Conservation (phyloP, 2,329 filamentous ascomycete species). For the Pseudogymnoascus sp. region DNA sequence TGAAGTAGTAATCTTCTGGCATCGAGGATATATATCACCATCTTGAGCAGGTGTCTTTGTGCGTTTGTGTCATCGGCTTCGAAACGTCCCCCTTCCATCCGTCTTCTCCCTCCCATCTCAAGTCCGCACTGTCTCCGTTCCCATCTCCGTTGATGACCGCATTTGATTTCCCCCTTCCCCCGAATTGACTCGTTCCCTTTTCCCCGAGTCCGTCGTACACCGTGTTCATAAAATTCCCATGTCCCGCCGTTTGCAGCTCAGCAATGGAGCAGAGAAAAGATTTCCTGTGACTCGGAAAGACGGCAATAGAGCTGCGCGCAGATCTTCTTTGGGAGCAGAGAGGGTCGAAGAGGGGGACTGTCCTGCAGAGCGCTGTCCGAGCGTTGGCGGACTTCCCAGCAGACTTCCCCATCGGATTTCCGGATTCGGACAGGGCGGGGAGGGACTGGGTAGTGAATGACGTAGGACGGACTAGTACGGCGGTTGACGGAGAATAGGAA, state of each 20-base stretch:
- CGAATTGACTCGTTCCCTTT: too few species aligned
- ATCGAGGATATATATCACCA: not conserved
- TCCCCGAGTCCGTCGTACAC: too few species aligned
- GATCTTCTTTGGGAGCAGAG: too few species aligned
- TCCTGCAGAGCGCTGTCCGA: not conserved
- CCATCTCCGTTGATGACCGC: not conserved
- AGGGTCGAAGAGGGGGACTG: not conserved
- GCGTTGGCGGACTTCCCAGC: not conserved
- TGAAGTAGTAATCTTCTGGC: not conserved
- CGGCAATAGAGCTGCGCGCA: too few species aligned
- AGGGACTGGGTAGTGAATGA: not conserved
- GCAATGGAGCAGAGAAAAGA: too few species aligned
- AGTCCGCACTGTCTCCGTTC: not conserved
- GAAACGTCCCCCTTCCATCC: not conserved
- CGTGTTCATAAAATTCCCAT: too few species aligned
- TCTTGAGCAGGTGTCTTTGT: not conserved
- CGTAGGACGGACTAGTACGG: not conserved
- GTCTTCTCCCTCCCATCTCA: too few species aligned
- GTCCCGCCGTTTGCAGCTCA: too few species aligned
- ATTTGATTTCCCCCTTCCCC: not conserved
- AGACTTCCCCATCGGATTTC: not conserved
- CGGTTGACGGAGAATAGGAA: not conserved
- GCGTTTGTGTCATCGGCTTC: not conserved
- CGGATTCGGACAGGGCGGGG: not conserved
- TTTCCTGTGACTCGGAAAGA: too few species aligned